Evolutionary conservation across 2,329 filamentous ascomycete genomes (phyloP).

Genomic region (Chaetomiaceae sp.): DNA sequence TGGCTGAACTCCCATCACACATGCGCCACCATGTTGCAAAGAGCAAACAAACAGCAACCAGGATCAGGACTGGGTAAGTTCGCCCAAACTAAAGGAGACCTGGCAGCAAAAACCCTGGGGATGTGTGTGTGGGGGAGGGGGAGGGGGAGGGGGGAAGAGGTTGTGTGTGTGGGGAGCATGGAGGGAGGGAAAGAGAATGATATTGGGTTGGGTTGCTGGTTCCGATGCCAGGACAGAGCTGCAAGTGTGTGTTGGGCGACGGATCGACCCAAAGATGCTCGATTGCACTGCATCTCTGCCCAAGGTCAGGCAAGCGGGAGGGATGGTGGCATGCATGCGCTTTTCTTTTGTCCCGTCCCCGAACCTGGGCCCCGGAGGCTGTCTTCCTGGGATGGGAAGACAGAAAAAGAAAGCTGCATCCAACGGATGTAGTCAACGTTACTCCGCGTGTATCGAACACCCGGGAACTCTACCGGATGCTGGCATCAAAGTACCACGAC

Average conservation of each 20-base stretch:
- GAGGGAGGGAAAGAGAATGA: no score
- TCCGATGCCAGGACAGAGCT: not conserved
- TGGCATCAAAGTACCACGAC: not conserved
- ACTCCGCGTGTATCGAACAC: slow-evolving; percentile 2
- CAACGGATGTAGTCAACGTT: no score
- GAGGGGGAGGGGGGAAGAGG: no score
- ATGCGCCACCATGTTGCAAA: slow-evolving; percentile 9
- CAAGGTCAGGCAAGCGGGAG: not conserved
- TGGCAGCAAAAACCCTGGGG: no score
- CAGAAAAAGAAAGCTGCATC: not conserved
- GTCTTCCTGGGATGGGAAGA: not conserved
- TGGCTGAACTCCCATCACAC: not conserved
- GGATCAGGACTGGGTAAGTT: not conserved
- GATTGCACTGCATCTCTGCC: slow-evolving; percentile 1
- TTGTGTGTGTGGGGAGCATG: no score
- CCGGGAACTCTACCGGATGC: slow-evolving; percentile 7
- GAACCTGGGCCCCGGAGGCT: not conserved
- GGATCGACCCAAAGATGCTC: not conserved
- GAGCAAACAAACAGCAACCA: slow-evolving; percentile 8
- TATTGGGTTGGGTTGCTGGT: not conserved
- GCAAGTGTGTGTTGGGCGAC: not conserved
- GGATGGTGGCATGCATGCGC: not conserved
- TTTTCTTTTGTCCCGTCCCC: slow-evolving; percentile 1
- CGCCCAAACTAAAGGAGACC: no score
- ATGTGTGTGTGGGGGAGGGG: no score